Percentiles rank a stretch among this genome's conserved stretches.
phyloP scores from a whole-genome alignment of 805 yeast genomes.

The Torulaspora microellipsoides region DNA sequence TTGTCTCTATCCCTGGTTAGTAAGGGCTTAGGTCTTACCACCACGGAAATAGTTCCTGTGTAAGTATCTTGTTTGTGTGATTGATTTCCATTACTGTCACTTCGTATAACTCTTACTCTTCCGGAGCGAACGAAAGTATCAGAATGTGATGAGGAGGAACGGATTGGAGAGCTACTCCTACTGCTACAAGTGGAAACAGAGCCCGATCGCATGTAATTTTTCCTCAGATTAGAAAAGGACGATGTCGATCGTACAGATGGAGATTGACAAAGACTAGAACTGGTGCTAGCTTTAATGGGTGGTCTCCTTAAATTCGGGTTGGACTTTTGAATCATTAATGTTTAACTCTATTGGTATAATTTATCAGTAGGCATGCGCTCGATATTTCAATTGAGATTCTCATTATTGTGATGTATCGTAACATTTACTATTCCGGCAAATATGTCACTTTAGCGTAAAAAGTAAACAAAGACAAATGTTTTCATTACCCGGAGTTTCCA shows the following conservation, averaged over 20 bases:
- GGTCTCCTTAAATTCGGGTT: conserved; percentile 23
- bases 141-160: conserved; percentile 10
- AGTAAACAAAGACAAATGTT: conserved; percentile 7
- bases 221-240: conserved; percentile 17
- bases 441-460: conserved; percentile 1
- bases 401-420: no score
- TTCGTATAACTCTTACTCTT: conserved; percentile 1
- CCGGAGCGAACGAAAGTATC: conserved; percentile 3
- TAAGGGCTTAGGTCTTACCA: conserved; percentile 72
- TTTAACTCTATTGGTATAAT: no score
- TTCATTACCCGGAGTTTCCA: background rate
- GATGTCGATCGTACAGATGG: conserved; percentile 21
- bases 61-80: conserved; percentile 10
- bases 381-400: no score
- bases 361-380: no score
- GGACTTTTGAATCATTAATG: conserved; percentile 20
- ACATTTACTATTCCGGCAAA: no score
- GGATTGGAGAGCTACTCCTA: conserved; percentile 16
- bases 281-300: conserved; percentile 9
- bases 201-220: conserved; percentile 7
- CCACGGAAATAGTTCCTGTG: conserved; percentile 67
- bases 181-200: conserved; percentile 11
- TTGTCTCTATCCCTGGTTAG: conserved; percentile 31
- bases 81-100: conserved; percentile 5
- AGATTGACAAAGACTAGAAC: conserved; percentile 10